Conservation (phyloP, 164 flowering plant genomes). For the Chimonanthus praecox region DNA sequence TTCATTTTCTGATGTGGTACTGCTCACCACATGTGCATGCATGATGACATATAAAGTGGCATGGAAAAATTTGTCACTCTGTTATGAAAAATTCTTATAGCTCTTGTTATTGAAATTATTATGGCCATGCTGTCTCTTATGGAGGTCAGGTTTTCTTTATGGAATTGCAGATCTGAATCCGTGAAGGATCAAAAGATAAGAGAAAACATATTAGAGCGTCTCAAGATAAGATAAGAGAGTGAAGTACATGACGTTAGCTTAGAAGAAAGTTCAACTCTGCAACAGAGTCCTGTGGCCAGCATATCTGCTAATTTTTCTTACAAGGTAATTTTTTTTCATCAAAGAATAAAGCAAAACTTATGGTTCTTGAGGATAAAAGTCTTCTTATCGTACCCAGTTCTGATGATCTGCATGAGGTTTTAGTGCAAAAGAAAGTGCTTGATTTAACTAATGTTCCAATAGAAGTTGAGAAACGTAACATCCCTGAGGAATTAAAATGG, state of each 20-base stretch:
- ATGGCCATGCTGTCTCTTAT: too few species aligned
- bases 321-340: not conserved
- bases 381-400: not conserved
- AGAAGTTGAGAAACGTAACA: not conserved
- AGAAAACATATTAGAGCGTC: not conserved
- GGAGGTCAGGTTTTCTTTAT: not conserved
- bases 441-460: slow-evolving; percentile 1
- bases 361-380: not conserved
- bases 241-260: not conserved
- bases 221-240: not conserved
- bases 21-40: not conserved
- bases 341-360: not conserved
- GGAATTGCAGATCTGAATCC: not conserved
- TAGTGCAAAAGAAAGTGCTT: not conserved
- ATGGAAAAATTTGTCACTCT: not conserved
- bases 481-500: slow-evolving; percentile 3
- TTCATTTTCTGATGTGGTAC: not conserved
- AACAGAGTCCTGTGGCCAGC: not conserved
- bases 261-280: not conserved
- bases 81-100: too few species aligned
- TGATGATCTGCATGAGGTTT: not conserved
- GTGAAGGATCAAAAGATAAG: not conserved
- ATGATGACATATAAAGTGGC: not conserved
- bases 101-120: too few species aligned
- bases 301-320: slow-evolving; percentile 2